Conservation (phyloP, 1,139 yeast genomes). For the Cylindricascospora bacillispora region DNA sequence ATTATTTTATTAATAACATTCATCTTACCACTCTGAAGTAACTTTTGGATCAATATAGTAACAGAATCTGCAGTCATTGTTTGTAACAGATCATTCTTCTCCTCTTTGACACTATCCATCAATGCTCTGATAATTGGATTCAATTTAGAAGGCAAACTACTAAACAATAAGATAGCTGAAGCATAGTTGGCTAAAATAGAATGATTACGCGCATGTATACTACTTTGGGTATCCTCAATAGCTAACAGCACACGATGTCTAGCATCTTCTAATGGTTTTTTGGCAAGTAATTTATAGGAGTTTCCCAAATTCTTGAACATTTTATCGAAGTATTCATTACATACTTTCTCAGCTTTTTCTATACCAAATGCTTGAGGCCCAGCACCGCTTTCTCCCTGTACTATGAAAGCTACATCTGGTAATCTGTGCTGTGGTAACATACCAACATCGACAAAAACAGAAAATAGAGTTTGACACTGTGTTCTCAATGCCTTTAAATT, state of each 20-base stretch:
- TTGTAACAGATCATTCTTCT: slow-evolving; percentile 56
- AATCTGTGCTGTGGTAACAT: slow-evolving; percentile 62
- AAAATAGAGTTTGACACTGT: slow-evolving; percentile 72
- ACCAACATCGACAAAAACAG: slow-evolving; percentile 64
- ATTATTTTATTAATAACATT: slow-evolving; percentile 80
- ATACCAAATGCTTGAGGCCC: slow-evolving; percentile 89
- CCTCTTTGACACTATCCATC: slow-evolving; percentile 86
- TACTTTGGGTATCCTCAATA: slow-evolving; percentile 53
- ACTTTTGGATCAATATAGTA: slow-evolving; percentile 45
- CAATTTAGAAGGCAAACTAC: slow-evolving; percentile 68
- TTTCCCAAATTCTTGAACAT: slow-evolving; percentile 55
- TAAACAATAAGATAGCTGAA: slow-evolving; percentile 48
- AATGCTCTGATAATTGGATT: slow-evolving; percentile 81
- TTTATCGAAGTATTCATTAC: slow-evolving; percentile 53
- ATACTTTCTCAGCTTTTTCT: slow-evolving; percentile 60
- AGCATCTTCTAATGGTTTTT: slow-evolving; percentile 70
- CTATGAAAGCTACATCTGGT: slow-evolving; percentile 78
- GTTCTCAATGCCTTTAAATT: slow-evolving; percentile 75
- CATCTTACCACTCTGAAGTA: slow-evolving; percentile 44
- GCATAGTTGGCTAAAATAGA: slow-evolving; percentile 67
- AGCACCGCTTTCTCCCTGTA: slow-evolving; percentile 89
- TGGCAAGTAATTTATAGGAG: slow-evolving; percentile 55
- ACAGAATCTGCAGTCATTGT: slow-evolving; percentile 58
- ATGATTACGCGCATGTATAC: slow-evolving; percentile 41
- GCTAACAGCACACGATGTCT: slow-evolving; percentile 54